Base-by-base conservation (phyloP, 208 protist genomes). In the Trypanosoma avium region DNA sequence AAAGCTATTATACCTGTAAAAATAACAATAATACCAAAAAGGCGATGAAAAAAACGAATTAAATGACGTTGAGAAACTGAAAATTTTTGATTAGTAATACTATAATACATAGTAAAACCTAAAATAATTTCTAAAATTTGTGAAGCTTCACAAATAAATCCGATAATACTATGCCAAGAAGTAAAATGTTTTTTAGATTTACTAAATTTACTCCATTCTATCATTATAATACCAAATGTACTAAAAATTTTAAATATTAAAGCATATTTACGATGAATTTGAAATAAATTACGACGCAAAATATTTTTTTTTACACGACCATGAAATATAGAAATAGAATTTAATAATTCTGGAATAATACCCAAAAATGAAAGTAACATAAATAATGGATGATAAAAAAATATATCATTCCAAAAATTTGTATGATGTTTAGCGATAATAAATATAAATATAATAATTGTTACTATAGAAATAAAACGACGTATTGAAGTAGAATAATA, bases 151-250 rank as follows among this genome's bases (percentile, higher is more conserved):
- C 60, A 73, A 3, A 67, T 24, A 35, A 13, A 45, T 19, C 67
- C 67, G 30, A 90, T 72, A 5, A 81, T 32, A 21, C 59, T 65
- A 69, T 90, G 83, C 19, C 63, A 77, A 6, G 77, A 75, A 9
- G 13, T 69, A 48, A 90, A 70, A 35, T 90, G 83, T 1, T 21
- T 30, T 26, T 78, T 73, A 3, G 57, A 59, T 24, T 70, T 62
- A 12, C 56, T 61, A 38, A 82, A 67, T 63, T 90, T 90, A 55
- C 56, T 70, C 72, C 78, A 86, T 72, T 86, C 80, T 22, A 86
- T 58, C 1, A 77, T 67, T 24, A 67, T 70, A 27, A 90, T 81
- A 3, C 83, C 83, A 48, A 57, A 30, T 10, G 67, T 54, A 9
- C 73, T 67, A 0, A 73, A 58, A 19, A 76, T 0, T 70, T 86